A percentile compares a stretch with the other conserved stretches of the same genome.
Evolutionary conservation across 768 basidiomycete species (phyloP).

Genomic region (Psilocybe azurescens): DNA sequence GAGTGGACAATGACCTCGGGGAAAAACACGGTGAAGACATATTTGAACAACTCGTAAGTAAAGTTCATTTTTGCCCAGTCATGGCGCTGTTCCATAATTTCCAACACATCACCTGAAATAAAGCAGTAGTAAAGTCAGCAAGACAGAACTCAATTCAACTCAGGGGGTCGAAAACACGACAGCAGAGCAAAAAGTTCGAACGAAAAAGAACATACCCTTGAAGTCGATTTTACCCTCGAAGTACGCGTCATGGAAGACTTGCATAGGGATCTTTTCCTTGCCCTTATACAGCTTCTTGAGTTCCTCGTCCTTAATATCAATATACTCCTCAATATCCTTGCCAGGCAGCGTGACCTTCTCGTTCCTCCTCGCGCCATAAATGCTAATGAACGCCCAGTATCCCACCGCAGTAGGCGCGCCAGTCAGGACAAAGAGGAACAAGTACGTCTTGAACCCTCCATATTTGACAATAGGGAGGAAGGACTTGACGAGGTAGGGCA

Average conservation of each 20-base stretch:
- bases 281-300: constrained; percentile 81
- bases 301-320: constrained; percentile 85
- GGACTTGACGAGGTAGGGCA: constrained; percentile 86
- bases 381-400: constrained; percentile 92
- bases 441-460: constrained; percentile 85
- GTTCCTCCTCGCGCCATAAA: constrained; percentile 80
- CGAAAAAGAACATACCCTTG: constrained; percentile 65
- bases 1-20: constrained; percentile 96
- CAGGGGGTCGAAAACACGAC: neutral
- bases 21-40: constrained; percentile 84
- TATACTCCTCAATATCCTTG: constrained; percentile 87
- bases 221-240: constrained; percentile 97
- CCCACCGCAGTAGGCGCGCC: constrained; percentile 79
- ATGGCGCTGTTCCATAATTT: constrained; percentile 91
- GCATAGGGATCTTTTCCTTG: constrained; percentile 95
- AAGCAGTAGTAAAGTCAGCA: constrained; percentile 15
- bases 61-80: constrained; percentile 96
- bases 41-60: constrained; percentile 91
- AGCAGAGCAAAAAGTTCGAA: neutral
- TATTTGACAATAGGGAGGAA: constrained; percentile 82
- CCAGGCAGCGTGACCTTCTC: constrained; percentile 86
- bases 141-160: neutral
- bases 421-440: constrained; percentile 76
- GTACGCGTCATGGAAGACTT: constrained; percentile 96
- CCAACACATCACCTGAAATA: constrained; percentile 84